These are phyloP conservation scores for Isatis tinctoria DNA, from an alignment of 345 rosid species.

Conservation along the genomic window DNA sequence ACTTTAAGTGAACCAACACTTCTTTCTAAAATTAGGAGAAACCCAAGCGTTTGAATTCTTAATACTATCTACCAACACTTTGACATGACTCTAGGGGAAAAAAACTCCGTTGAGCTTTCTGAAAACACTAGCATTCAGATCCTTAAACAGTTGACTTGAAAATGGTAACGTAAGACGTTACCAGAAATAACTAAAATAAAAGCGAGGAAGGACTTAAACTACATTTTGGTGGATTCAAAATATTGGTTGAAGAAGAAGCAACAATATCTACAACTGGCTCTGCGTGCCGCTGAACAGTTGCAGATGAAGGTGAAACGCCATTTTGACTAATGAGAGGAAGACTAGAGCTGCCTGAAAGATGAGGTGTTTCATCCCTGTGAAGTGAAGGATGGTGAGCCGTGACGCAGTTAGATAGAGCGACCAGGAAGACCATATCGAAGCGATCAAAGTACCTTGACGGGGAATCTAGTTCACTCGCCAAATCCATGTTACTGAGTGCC, in stretches of 20 bases:
- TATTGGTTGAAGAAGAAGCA: conserved; percentile 38
- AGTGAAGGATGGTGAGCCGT: conserved; percentile 14
- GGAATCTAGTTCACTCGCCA: conserved; percentile 33
- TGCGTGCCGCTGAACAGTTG: conserved; percentile 29
- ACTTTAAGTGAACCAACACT: neutral
- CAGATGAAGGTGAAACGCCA: conserved; percentile 32
- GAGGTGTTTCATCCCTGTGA: conserved; percentile 47
- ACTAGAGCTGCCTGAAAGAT: conserved; percentile 36
- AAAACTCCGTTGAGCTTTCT: neutral
- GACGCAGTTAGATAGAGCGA: conserved; percentile 12
- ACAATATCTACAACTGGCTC: conserved; percentile 28
- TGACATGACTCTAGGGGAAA: conserved; percentile 2
- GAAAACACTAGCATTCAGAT: conserved; percentile 5
- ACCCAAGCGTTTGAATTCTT: conserved; percentile 10
- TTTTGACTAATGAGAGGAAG: conserved; percentile 36
- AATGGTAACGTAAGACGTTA: neutral
- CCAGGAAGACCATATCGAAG: neutral
- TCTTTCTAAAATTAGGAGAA: conserved; percentile 3
- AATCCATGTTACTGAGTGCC: conserved; percentile 34
- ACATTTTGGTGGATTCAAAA: conserved; percentile 69
- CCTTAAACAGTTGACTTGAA: neutral
- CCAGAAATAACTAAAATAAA: conserved; percentile 15
- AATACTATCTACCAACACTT: conserved; percentile 1
- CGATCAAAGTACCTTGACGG: conserved; percentile 46
- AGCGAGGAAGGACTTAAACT: conserved; percentile 30